Evolutionary conservation across 129 eudicot genomes (phyloP), one percentile per base, ranked within the genome.

Genomic region (Calendula officinalis): DNA sequence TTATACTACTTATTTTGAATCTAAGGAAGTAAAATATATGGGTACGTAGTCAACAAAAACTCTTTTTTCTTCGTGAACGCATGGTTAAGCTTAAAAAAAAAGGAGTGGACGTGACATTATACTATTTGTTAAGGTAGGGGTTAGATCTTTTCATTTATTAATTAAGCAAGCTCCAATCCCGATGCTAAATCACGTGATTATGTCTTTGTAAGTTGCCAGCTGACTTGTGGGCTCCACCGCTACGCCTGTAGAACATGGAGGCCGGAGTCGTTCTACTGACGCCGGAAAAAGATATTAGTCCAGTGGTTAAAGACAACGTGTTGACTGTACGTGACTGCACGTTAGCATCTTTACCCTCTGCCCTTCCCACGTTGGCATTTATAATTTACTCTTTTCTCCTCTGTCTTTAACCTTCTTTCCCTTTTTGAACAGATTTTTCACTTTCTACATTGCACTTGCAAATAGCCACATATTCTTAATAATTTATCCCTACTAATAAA

Each of bases 131-230:
- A 50, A 41, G 42, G 62, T 32, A 22, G 38, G 56, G 55, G 43
- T 68, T 42, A 15, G 55, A 54, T 55, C 55, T 54, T 22, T 22
- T 22, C 30, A 22, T 22, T 22, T 38, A 3, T 59, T 47, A 76
- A 62, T 34, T 14, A 70, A 62, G 37, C 59, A 70, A 67, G 79
- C 81, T 70, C 69, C 53, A 60, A 83, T 83, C 84, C 79, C 82
- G 8, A 78, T 40, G 77, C 53, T 12, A 67, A 3, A 71, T 72
- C 88, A 83, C 82, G 82, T 83, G 88, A 78, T 68, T 43, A 6
- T 61, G 78, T 44, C 52, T 7, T 12, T 4, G 14, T 22, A 6
- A 52, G 39, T 16, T 27, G 62, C 56, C 74, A 75, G 76, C 70
- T 78, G 84, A 65, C 70, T 67, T 37, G 88, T 78, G 77, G 88